Conservation (phyloP, 2,329 filamentous ascomycete genomes). For the Apiospora malaysiana region DNA sequence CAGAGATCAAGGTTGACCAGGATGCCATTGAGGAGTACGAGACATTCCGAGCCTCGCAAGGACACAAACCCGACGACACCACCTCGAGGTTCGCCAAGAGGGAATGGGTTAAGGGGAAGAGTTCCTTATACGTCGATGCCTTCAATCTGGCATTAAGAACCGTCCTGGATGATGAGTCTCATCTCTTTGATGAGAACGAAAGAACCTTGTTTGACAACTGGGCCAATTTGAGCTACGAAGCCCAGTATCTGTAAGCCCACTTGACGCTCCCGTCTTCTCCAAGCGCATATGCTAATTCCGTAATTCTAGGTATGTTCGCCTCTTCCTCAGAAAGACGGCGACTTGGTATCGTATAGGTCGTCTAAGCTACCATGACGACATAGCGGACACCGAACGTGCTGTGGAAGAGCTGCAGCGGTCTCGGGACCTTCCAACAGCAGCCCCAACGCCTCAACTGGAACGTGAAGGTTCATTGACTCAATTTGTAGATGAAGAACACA, state of each 20-base stretch:
- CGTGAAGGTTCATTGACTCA: constrained; percentile 33
- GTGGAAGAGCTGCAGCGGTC: constrained; percentile 67
- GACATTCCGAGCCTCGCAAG: constrained; percentile 64
- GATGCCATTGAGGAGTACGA: constrained; percentile 84
- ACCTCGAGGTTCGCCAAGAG: constrained; percentile 55
- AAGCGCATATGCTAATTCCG: constrained; percentile 11
- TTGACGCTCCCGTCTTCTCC: background rate
- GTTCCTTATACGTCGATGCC: constrained; percentile 95
- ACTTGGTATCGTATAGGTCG: constrained; percentile 86
- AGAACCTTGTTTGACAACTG: constrained; percentile 78
- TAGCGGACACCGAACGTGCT: constrained; percentile 73
- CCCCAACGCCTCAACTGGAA: constrained; percentile 26
- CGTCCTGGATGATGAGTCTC: constrained; percentile 85
- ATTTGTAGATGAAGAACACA: constrained; percentile 47
- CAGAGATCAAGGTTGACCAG: constrained; percentile 68
- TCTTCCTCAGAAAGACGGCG: constrained; percentile 91
- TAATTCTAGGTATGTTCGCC: constrained; percentile 75
- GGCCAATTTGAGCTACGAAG: constrained; percentile 76
- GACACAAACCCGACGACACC: constrained; percentile 48
- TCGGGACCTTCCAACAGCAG: constrained; percentile 57
- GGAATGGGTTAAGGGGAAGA: constrained; percentile 77
- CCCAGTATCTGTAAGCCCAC: constrained; percentile 80
- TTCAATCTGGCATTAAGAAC: constrained; percentile 93
- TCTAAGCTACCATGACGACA: constrained; percentile 82
- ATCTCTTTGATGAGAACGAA: constrained; percentile 85